A percentile compares a stretch with the other conserved stretches of the same genome.
Conservation (phyloP, 352 stramenopile species). For the Phytopythium cucurbitacearum region DNA sequence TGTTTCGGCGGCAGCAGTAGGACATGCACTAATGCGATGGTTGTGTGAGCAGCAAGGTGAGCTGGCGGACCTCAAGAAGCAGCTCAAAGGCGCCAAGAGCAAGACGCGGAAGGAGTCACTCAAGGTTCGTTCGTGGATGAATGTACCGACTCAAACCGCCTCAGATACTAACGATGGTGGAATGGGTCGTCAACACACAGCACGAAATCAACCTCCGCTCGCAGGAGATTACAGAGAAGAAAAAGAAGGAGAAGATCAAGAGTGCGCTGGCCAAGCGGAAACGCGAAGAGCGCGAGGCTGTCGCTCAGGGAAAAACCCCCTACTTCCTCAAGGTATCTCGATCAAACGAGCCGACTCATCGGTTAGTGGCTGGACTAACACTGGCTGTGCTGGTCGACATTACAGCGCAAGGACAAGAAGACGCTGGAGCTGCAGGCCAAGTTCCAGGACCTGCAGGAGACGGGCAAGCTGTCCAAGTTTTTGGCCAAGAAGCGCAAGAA, state of each 20-base stretch:
- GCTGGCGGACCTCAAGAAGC: constrained; percentile 80
- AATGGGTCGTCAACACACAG: constrained; percentile 10
- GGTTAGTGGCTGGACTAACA: background rate
- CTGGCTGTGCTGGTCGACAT: background rate
- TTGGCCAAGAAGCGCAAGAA: constrained; percentile 93
- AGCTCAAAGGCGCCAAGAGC: constrained; percentile 68
- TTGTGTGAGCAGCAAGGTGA: constrained; percentile 44
- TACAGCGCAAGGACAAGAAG: constrained; percentile 89
- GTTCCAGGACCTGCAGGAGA: constrained; percentile 88
- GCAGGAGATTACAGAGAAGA: constrained; percentile 68
- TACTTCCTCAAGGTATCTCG: constrained; percentile 85
- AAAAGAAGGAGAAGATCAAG: constrained; percentile 73
- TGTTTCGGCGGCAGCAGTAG: background rate
- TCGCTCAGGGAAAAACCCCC: constrained; percentile 86
- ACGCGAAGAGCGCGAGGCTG: constrained; percentile 81
- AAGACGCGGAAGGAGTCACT: constrained; percentile 66
- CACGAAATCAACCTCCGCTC: constrained; percentile 64
- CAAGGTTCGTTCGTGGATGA: constrained; percentile 40
- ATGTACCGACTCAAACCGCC: background rate
- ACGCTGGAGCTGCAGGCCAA: constrained; percentile 88
- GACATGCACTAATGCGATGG: background rate
- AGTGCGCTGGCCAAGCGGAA: constrained; percentile 75
- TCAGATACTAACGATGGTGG: background rate
- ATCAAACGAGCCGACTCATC: no score
- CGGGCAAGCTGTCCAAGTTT: constrained; percentile 88